These are phyloP conservation scores for Pichia sp. DNA, from an alignment of 1,139 yeast species.

Conservation along the genomic window DNA sequence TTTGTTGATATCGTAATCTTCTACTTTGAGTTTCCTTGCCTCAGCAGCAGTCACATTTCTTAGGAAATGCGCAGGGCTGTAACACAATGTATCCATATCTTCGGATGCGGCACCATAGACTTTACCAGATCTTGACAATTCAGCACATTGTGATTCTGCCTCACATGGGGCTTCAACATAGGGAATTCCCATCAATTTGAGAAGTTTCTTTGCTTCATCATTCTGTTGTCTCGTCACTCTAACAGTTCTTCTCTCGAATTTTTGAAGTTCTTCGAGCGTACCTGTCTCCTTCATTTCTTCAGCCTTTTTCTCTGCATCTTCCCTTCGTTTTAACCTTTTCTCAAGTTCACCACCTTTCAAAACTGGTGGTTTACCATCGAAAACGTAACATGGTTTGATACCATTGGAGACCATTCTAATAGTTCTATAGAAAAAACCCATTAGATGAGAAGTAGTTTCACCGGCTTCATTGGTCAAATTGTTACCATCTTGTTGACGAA, in stretches of 20 bases:
- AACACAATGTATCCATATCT: conserved; percentile 97
- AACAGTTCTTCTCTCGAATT: conserved; percentile 82
- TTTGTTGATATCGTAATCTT: conserved; percentile 63
- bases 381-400: conserved; percentile 91
- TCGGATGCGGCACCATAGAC: conserved; percentile 98
- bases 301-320: conserved; percentile 71
- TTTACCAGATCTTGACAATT: conserved; percentile 75
- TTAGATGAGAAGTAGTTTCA: conserved; percentile 89
- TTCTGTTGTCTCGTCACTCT: conserved; percentile 84
- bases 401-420: conserved; percentile 84
- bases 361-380: conserved; percentile 92
- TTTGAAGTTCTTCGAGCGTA: conserved; percentile 65
- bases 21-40: conserved; percentile 86
- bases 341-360: conserved; percentile 90
- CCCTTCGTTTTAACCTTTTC: conserved; percentile 73
- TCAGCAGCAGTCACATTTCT: conserved; percentile 93
- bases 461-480: conserved; percentile 84
- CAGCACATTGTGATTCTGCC: conserved; percentile 99
- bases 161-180: conserved; percentile 92
- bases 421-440: conserved; percentile 94
- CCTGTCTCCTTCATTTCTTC: conserved; percentile 76
- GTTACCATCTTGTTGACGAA: conserved; percentile 94
- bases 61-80: conserved; percentile 73
- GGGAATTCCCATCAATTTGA: conserved; percentile 91
- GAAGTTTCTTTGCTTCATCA: conserved; percentile 80